Evolutionary conservation across 768 basidiomycete genomes (phyloP).

Genomic region (Amanita brunnescens): DNA sequence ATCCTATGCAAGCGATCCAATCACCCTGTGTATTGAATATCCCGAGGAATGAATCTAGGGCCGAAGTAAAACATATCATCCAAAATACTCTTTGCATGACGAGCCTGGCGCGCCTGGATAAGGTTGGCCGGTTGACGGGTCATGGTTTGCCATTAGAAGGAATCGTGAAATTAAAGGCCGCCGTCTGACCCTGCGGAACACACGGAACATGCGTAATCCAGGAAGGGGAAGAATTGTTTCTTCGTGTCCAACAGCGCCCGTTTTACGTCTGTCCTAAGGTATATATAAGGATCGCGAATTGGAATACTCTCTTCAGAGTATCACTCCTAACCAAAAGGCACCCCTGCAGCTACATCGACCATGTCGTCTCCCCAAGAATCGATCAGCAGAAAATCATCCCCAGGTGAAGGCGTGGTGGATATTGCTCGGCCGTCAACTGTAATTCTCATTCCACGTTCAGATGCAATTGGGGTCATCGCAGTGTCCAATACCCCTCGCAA

Average conservation of each 20-base stretch:
- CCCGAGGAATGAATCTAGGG: too few relatives aligned
- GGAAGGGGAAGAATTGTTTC: too few relatives aligned
- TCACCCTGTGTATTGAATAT: too few relatives aligned
- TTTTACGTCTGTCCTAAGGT: too few relatives aligned
- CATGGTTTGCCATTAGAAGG: background rate
- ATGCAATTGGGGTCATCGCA: background rate
- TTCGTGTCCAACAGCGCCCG: too few relatives aligned
- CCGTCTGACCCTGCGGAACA: too few relatives aligned
- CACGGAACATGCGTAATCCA: too few relatives aligned
- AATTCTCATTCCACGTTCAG: background rate
- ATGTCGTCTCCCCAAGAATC: background rate
- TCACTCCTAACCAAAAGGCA: background rate
- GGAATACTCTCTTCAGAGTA: background rate
- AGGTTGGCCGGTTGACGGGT: background rate
- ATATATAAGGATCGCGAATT: too few relatives aligned
- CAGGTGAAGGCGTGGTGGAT: too few relatives aligned
- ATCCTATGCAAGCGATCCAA: too few relatives aligned
- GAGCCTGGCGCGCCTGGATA: background rate
- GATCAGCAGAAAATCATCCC: background rate
- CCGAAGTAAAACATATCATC: too few relatives aligned
- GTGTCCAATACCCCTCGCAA: slow-evolving; percentile 32
- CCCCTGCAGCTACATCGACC: background rate
- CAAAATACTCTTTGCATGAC: background rate
- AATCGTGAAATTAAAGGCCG: background rate
- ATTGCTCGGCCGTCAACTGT: background rate